Percentiles rank a stretch among this genome's conserved stretches.
Evolutionary conservation across 2,329 filamentous ascomycete species (phyloP).

Genomic region (Plectosphaerella sp.): DNA sequence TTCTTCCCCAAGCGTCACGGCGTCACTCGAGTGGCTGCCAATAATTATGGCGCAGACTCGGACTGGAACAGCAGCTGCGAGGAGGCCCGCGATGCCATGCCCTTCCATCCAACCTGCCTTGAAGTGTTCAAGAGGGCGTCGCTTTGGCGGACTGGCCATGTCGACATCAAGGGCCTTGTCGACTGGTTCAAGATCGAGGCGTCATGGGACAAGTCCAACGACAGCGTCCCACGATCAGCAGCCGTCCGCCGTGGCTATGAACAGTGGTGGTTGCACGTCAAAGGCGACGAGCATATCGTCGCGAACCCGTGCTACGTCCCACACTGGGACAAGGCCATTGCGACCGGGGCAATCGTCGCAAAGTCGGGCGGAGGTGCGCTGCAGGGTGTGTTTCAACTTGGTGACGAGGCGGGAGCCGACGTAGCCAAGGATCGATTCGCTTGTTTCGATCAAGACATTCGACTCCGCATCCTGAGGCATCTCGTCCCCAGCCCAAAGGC

Average conservation of each 20-base stretch:
- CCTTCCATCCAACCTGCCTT: constrained; percentile 23
- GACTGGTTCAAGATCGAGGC: constrained; percentile 4
- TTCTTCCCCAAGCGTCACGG: neutral
- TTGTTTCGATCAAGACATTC: neutral
- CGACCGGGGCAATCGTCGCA: neutral
- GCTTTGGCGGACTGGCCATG: constrained; percentile 4
- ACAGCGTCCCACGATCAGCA: constrained; percentile 1
- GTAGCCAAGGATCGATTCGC: neutral
- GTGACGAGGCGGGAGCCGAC: neutral
- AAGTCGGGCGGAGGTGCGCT: too few species aligned
- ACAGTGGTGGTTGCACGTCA: constrained; percentile 2
- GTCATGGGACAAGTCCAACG: neutral
- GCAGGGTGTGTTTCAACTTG: neutral
- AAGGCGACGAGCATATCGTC: constrained; percentile 7
- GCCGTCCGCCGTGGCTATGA: neutral
- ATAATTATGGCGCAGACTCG: neutral
- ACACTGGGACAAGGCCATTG: neutral
- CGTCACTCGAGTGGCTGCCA: neutral
- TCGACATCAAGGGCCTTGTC: constrained; percentile 15
- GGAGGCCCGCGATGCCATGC: constrained; percentile 6
- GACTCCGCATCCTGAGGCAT: neutral
- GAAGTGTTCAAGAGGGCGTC: constrained; percentile 22
- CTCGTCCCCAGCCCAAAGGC: neutral
- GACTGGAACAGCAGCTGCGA: neutral
- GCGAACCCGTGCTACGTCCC: constrained; percentile 12